These are phyloP conservation scores for Phytopythium oedochilum DNA, from an alignment of 352 stramenopile genomes.

Conservation along the genomic window DNA sequence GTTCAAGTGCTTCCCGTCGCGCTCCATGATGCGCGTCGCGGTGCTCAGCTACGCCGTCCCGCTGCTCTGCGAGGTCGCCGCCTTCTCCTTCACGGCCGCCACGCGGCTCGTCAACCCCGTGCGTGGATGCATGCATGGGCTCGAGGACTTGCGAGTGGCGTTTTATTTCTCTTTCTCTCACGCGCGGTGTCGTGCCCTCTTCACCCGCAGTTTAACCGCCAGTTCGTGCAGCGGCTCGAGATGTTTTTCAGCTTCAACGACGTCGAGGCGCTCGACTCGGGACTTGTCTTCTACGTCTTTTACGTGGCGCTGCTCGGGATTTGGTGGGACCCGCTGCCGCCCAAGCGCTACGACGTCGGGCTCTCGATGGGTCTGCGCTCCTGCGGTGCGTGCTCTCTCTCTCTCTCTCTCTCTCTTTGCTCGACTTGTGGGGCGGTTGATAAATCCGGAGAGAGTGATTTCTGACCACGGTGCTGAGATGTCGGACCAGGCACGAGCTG, in stretches of 20 bases:
- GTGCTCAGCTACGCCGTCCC: slow-evolving; percentile 81
- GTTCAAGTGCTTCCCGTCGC: slow-evolving; percentile 79
- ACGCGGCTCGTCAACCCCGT: slow-evolving; percentile 87
- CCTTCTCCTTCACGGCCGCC: slow-evolving; percentile 81
- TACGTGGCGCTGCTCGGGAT: slow-evolving; percentile 79
- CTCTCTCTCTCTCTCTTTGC: background rate
- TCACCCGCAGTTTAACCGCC: slow-evolving; percentile 66
- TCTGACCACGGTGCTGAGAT: slow-evolving; percentile 8
- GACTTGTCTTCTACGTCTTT: slow-evolving; percentile 86
- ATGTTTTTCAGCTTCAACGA: slow-evolving; percentile 89
- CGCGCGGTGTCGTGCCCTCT: no score
- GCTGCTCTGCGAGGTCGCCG: slow-evolving; percentile 75
- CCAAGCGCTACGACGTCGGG: slow-evolving; percentile 73
- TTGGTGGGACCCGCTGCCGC: slow-evolving; percentile 82
- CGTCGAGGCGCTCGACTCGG: slow-evolving; percentile 79
- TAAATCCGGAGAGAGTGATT: background rate
- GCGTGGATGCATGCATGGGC: no score
- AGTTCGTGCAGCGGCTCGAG: slow-evolving; percentile 80
- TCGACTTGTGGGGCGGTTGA: no score
- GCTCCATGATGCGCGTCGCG: slow-evolving; percentile 68
- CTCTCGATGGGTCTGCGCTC: slow-evolving; percentile 61
- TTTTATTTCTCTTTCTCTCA: no score
- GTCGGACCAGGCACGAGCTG: slow-evolving; percentile 67
- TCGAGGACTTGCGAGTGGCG: no score
- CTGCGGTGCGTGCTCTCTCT: slow-evolving; percentile 32